These are phyloP conservation scores for Zangia roseola DNA, from an alignment of 768 basidiomycete species.

Conservation along the genomic window DNA sequence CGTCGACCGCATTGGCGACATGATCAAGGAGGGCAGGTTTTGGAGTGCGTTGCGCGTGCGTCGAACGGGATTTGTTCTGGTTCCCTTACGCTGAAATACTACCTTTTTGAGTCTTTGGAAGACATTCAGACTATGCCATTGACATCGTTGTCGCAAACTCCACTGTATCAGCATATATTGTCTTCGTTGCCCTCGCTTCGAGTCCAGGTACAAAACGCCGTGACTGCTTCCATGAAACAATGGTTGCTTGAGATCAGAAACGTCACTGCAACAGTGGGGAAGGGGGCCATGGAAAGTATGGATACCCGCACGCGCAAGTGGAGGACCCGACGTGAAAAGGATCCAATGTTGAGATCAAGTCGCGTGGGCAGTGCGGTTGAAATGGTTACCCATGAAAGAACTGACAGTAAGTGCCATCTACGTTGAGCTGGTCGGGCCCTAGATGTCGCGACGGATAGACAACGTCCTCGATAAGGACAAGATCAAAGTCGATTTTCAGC, in stretches of 20 bases:
- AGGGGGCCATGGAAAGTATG: conserved; percentile 88
- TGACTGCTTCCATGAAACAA: conserved; percentile 92
- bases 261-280: conserved; percentile 80
- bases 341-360: conserved; percentile 70
- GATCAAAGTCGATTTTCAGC: conserved; percentile 88
- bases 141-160: conserved; percentile 86
- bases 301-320: conserved; percentile 78
- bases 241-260: conserved; percentile 97
- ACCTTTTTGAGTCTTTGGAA: conserved; percentile 75
- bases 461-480: conserved; percentile 91
- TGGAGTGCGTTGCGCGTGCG: conserved; percentile 95
- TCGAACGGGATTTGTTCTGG: conserved; percentile 12
- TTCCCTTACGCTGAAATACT: conserved; percentile 30
- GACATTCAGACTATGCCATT: conserved; percentile 91
- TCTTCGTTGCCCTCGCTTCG: conserved; percentile 90
- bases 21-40: conserved; percentile 92
- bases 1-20: conserved; percentile 86
- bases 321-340: conserved; percentile 81
- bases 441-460: conserved; percentile 44
- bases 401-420: conserved; percentile 68
- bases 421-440: conserved; percentile 1
- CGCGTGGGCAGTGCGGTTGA: conserved; percentile 92
- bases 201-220: conserved; percentile 86
- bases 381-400: conserved; percentile 88
- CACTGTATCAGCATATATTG: conserved; percentile 88